Evolutionary conservation across 805 yeast species (phyloP).

Genomic region (Wickerhamomyces rabaulensis): DNA sequence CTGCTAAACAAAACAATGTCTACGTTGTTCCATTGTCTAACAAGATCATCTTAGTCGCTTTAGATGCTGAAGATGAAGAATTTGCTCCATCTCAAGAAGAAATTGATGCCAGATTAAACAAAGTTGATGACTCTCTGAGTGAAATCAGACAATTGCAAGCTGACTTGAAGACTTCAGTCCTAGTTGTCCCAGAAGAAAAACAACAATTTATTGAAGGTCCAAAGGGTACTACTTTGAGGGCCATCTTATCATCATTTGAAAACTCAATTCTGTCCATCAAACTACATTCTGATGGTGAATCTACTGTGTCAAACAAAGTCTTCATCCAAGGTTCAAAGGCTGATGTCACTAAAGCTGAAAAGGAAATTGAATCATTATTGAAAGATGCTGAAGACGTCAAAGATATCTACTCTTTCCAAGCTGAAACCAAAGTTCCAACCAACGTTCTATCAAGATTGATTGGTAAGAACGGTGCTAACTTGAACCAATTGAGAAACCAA

Average conservation of each 20-base stretch:
- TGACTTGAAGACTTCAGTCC: conserved; percentile 43
- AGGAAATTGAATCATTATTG: conserved; percentile 48
- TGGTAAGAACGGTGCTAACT: conserved; percentile 81
- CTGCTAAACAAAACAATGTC: conserved; percentile 42
- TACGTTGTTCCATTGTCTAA: conserved; percentile 48
- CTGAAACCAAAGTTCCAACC: conserved; percentile 57
- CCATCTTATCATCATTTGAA: conserved; percentile 27
- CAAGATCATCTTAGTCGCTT: conserved; percentile 51
- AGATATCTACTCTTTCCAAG: conserved; percentile 36
- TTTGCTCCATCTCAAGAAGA: conserved; percentile 68
- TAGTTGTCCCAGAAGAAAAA: conserved; percentile 47
- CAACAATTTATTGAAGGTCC: conserved; percentile 63
- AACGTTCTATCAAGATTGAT: conserved; percentile 71
- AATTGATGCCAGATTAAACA: conserved; percentile 45
- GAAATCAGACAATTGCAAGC: conserved; percentile 54
- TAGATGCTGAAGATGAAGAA: conserved; percentile 47
- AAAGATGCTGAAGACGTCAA: conserved; percentile 50
- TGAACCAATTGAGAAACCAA: conserved; percentile 64
- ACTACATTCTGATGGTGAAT: conserved; percentile 32
- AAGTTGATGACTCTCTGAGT: conserved; percentile 50
- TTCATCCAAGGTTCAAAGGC: conserved; percentile 63
- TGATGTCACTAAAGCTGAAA: conserved; percentile 51
- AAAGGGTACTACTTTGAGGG: conserved; percentile 50
- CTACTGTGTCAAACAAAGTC: conserved; percentile 48
- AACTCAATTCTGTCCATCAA: conserved; percentile 36